Conservation (phyloP, 768 basidiomycete genomes). For the Plicaturopsis crispa region DNA sequence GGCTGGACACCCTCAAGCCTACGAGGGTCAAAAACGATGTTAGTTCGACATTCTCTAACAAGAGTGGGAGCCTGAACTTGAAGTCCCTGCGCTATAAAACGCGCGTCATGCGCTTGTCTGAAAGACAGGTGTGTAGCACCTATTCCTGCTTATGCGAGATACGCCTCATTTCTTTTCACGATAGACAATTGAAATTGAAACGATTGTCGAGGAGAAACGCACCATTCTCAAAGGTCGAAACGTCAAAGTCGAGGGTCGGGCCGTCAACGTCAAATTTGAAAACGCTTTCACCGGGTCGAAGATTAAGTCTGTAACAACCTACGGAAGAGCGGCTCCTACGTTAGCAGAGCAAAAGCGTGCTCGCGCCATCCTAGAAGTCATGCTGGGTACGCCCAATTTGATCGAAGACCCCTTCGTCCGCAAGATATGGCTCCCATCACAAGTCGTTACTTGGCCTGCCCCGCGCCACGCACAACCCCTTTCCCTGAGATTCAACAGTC, state of each 20-base stretch:
- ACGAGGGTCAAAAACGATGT: slow-evolving; percentile 34
- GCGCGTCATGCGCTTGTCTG: slow-evolving; percentile 28
- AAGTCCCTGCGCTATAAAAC: slow-evolving; percentile 36
- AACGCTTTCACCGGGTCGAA: slow-evolving; percentile 21
- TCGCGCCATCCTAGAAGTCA: slow-evolving; percentile 12
- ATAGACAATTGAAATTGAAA: slow-evolving; percentile 25
- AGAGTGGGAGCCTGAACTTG: slow-evolving; percentile 25
- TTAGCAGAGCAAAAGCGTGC: slow-evolving; percentile 37
- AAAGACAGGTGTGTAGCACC: slow-evolving; percentile 26
- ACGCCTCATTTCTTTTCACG: slow-evolving; percentile 22
- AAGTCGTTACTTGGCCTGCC: slow-evolving; percentile 11
- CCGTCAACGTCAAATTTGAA: slow-evolving; percentile 21
- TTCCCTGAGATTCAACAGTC: slow-evolving; percentile 1
- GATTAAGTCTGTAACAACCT: slow-evolving; percentile 31
- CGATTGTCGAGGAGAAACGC: slow-evolving; percentile 10
- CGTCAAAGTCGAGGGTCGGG: slow-evolving; percentile 27
- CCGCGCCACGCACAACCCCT: not conserved
- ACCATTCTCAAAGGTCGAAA: slow-evolving; percentile 18
- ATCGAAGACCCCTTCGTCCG: slow-evolving; percentile 25
- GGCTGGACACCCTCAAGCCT: slow-evolving; percentile 43
- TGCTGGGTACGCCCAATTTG: slow-evolving; percentile 20
- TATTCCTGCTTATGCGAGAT: not conserved
- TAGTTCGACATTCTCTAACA: slow-evolving; percentile 14
- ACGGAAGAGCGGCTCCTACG: slow-evolving; percentile 51
- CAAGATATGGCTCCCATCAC: slow-evolving; percentile 18